These are phyloP conservation scores for Eimeria sp. DNA, from an alignment of 169 alveolate genomes.

Conservation along the genomic window DNA sequence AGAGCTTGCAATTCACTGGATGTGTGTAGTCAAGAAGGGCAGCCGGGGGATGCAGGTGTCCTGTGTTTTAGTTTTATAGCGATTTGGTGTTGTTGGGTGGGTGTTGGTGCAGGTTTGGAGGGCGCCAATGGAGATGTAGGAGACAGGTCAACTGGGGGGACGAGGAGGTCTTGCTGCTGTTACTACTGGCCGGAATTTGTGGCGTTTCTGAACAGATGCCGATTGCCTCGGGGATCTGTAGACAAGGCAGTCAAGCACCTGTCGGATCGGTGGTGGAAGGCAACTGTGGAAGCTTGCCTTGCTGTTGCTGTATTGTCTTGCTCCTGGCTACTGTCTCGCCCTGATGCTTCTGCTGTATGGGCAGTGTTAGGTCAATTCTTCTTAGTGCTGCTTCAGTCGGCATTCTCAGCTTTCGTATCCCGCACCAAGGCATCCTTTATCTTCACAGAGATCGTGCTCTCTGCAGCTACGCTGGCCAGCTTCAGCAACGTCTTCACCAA, in stretches of 20 bases:
- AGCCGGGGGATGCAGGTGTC: too few species aligned
- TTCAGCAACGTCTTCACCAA: conserved; percentile 5
- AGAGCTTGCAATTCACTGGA: too few species aligned
- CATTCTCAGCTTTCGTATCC: conserved; percentile 28
- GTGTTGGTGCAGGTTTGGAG: not conserved
- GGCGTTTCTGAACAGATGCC: not conserved
- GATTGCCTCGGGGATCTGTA: conserved; percentile 10
- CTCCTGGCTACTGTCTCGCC: not conserved
- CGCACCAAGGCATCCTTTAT: conserved; percentile 24
- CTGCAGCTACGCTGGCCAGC: conserved; percentile 22
- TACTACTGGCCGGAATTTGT: conserved; percentile 52
- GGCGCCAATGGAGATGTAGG: not conserved
- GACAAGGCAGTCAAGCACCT: not conserved
- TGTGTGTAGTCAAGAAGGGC: too few species aligned
- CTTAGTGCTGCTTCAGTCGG: conserved; percentile 23
- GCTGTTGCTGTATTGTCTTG: conserved; percentile 13
- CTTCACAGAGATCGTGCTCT: conserved; percentile 58
- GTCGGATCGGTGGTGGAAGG: conserved; percentile 11
- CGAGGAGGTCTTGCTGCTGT: conserved; percentile 66
- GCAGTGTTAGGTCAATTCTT: conserved; percentile 4
- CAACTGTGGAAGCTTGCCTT: not conserved
- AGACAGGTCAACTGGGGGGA: not conserved
- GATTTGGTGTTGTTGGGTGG: too few species aligned
- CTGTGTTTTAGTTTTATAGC: too few species aligned
- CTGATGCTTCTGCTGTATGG: conserved; percentile 11